These are phyloP conservation scores for Mantamonas sphyraenae DNA, from an alignment of 78 protist species.

Conservation along the genomic window DNA sequence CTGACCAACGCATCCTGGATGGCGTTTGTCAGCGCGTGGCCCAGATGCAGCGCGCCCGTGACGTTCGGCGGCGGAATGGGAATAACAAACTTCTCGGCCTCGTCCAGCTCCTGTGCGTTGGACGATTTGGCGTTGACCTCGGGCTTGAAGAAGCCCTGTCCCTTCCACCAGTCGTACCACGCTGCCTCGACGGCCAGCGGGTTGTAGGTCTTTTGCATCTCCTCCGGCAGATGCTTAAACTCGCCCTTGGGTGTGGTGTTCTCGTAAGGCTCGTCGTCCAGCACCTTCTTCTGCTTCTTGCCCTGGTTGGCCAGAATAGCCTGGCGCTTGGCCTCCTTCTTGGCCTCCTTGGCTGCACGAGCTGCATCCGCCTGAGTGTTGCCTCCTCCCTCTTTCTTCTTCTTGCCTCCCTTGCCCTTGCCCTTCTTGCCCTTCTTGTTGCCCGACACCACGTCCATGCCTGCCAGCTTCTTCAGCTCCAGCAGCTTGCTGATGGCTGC, in stretches of 20 bases:
- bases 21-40: slow-evolving; percentile 95
- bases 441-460: too few relatives aligned
- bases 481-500: neutral
- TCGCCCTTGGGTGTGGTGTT: neutral
- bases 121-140: too few relatives aligned
- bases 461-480: neutral
- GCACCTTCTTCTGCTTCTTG: neutral
- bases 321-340: neutral
- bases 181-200: slow-evolving; percentile 81
- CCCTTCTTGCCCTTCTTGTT: too few relatives aligned
- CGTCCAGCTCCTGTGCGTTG: neutral
- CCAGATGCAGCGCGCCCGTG: slow-evolving; percentile 97
- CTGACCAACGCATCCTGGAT: slow-evolving; percentile 78
- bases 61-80: slow-evolving; percentile 99
- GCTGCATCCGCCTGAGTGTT: too few relatives aligned
- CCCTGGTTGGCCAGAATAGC: neutral
- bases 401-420: too few relatives aligned
- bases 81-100: slow-evolving; percentile 62
- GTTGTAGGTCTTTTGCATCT: slow-evolving; percentile 30
- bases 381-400: too few relatives aligned
- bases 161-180: slow-evolving; percentile 95
- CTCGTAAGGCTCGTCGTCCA: neutral
- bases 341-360: neutral
- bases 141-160: slow-evolving; percentile 66
- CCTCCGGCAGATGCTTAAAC: too few relatives aligned